Percentiles rank a stretch among this genome's conserved stretches.
phyloP scores from a whole-genome alignment of 306 rosid genomes.

The Sesbania bispinosa region DNA sequence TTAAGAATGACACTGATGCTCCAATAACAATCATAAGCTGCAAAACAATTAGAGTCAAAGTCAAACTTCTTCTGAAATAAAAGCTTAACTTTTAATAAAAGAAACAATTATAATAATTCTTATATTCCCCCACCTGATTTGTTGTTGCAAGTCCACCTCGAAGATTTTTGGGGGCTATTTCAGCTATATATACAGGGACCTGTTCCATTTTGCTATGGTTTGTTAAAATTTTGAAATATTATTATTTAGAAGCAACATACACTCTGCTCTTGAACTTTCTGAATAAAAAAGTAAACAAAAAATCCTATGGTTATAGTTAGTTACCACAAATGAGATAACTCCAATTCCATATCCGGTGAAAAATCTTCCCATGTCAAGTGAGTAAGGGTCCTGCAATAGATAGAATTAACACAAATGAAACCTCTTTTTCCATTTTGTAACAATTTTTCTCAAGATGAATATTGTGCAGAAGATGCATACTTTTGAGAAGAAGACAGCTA shows the following conservation, averaged over 20 bases:
- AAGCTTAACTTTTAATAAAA: neutral
- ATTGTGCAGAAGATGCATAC: conserved; percentile 28
- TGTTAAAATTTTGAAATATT: conserved; percentile 14
- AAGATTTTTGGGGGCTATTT: conserved; percentile 64
- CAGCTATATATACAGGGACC: conserved; percentile 74
- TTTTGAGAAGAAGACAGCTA: conserved; percentile 54
- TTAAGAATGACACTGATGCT: conserved; percentile 57
- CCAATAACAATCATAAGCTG: conserved; percentile 73
- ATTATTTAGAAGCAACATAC: neutral
- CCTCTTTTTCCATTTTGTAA: neutral
- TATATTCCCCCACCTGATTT: conserved; percentile 46
- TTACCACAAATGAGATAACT: conserved; percentile 74
- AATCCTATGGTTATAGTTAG: neutral
- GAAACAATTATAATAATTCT: neutral
- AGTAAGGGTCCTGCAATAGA: conserved; percentile 41
- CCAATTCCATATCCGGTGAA: conserved; percentile 82
- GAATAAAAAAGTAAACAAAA: neutral
- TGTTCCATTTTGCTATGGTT: conserved; percentile 27
- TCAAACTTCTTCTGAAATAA: neutral
- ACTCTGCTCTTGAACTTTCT: neutral
- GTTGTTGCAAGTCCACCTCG: conserved; percentile 71
- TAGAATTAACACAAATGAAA: conserved; percentile 19
- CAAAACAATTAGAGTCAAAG: conserved; percentile 15
- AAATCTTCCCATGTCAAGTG: conserved; percentile 66
- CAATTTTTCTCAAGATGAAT: neutral